Conservation (phyloP, 179 eudicot species). For the Amaranthus tricolor region DNA sequence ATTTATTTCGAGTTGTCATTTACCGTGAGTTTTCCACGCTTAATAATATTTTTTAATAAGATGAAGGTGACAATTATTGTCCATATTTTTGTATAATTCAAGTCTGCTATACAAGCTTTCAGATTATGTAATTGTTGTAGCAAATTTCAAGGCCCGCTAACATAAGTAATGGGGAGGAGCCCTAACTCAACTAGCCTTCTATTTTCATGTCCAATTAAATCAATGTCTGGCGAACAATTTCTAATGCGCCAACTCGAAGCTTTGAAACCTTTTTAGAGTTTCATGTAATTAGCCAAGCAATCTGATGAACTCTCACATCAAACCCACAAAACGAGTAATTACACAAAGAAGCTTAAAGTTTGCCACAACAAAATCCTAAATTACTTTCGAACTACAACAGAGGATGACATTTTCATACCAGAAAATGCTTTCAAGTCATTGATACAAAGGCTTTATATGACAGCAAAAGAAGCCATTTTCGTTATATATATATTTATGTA, state of each 20-base stretch:
- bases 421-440: conserved; percentile 15
- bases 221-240: no score
- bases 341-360: conserved; percentile 7
- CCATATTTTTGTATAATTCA: neutral
- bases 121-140: no score
- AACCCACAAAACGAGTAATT: neutral
- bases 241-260: no score
- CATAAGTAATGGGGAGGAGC: no score
- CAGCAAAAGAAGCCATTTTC: neutral
- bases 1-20: no score
- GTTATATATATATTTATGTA: conserved; percentile 2
- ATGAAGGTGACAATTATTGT: neutral
- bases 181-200: no score
- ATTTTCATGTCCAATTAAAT: no score
- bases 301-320: neutral
- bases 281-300: neutral
- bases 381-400: conserved; percentile 2
- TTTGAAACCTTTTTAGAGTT: no score
- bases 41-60: neutral
- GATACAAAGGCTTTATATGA: conserved; percentile 14
- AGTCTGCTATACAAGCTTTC: neutral
- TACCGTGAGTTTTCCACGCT: neutral
- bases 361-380: neutral
- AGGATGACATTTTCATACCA: conserved; percentile 4
- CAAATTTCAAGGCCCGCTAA: no score